Evolutionary conservation across 108 stramenopile genomes (phyloP).

Genomic region (Nitzschia putrida): DNA sequence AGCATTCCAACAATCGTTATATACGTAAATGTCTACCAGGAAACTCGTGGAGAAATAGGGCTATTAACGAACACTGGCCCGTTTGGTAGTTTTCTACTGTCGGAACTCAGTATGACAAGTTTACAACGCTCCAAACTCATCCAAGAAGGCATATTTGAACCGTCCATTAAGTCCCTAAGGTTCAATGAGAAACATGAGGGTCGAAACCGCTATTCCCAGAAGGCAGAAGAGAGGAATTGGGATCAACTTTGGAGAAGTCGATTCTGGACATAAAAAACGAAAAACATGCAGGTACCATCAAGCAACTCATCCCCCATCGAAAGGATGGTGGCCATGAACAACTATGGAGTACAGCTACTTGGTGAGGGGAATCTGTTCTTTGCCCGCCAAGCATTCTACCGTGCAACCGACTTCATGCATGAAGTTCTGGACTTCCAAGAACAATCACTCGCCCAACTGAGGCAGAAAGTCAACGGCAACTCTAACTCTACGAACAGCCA

Average conservation of each 20-base stretch:
- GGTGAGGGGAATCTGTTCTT: not conserved
- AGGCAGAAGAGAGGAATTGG: too few relatives aligned
- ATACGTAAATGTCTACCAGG: too few relatives aligned
- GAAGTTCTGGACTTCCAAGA: conserved; percentile 3
- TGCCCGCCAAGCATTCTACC: conserved; percentile 12
- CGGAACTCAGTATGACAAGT: too few relatives aligned
- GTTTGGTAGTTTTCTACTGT: too few relatives aligned
- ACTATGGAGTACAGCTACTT: conserved; percentile 5
- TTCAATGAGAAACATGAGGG: conserved; percentile 83
- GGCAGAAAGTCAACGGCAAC: not conserved
- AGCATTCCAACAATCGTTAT: too few relatives aligned
- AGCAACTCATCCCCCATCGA: conserved; percentile 51
- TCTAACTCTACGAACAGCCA: not conserved
- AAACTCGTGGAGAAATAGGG: too few relatives aligned
- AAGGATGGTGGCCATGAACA: conserved; percentile 10
- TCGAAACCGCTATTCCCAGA: conserved; percentile 85
- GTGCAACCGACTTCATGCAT: conserved; percentile 1
- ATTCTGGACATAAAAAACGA: conserved; percentile 72
- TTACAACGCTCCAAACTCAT: too few relatives aligned
- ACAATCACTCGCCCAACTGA: not conserved
- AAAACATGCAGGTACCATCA: conserved; percentile 76
- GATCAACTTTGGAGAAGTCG: too few relatives aligned
- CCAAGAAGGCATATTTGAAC: too few relatives aligned
- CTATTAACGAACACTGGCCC: too few relatives aligned
- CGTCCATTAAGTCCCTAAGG: conserved; percentile 63